phyloP scores from a whole-genome alignment of 257 asterid species.

The Rubia yunnanensis region DNA sequence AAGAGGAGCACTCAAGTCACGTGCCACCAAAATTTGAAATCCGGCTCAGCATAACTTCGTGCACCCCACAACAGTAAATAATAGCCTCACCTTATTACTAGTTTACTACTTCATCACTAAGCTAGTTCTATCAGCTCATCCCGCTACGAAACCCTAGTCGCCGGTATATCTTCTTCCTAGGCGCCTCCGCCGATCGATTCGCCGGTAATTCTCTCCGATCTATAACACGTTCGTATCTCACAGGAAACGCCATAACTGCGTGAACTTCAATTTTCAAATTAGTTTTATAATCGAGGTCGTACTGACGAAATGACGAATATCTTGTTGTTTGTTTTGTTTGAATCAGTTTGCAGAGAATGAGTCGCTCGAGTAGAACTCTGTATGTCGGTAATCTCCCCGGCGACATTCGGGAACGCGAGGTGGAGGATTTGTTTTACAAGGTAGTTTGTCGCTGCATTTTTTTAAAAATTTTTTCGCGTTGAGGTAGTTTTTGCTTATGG shows the following conservation, averaged over 20 bases:
- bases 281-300: not conserved
- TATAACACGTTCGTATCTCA: not conserved
- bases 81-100: not conserved
- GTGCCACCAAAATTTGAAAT: not conserved
- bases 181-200: slow-evolving; percentile 6
- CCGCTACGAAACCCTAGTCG: slow-evolving; percentile 18
- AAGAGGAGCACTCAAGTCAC: not conserved
- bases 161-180: slow-evolving; percentile 4
- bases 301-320: not conserved
- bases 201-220: slow-evolving; percentile 7
- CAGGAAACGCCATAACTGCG: not conserved
- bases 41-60: not conserved
- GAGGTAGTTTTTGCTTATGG: not conserved
- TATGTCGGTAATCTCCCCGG: slow-evolving; percentile 99
- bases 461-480: not conserved
- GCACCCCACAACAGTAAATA: slow-evolving; percentile 2
- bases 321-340: not conserved
- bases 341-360: slow-evolving; percentile 37
- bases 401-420: slow-evolving; percentile 92
- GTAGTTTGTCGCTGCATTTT: slow-evolving; percentile 16
- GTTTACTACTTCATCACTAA: not conserved
- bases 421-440: slow-evolving; percentile 94
- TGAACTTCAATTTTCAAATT: not conserved
- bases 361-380: slow-evolving; percentile 94
- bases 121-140: not conserved